Evolutionary conservation across 192 early-diverging fungal species (phyloP), one percentile per base, ranked within the genome.

Genomic region (Linnemannia hyalina): DNA sequence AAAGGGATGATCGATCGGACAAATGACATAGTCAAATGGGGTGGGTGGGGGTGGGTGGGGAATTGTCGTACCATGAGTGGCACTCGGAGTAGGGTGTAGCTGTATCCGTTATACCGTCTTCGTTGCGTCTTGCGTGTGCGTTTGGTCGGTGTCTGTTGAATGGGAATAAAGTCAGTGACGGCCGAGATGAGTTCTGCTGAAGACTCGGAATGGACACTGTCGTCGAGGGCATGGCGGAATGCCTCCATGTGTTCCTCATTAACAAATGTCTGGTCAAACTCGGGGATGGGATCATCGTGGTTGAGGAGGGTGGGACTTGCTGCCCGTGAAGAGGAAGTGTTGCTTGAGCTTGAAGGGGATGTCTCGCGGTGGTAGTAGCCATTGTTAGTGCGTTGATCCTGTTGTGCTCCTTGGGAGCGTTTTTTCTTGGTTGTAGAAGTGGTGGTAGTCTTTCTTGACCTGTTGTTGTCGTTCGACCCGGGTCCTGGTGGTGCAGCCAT

Each of bases 151-250:
- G 81, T 76, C 70, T 88, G 83, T 29, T 85, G 87, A n/a, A 90
- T 78, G 7, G 91, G 92, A 15, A 91, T 82, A 74, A 91, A 90
- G 69, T 93, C 90, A 2, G 85, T 91, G 18, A 89, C 76, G 1
- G 92, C 92, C 4, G 88, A 87, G 52, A 93, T 93, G 44, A 91
- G 89, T 55, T 93, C 92, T 41, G 90, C 76, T 8, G 63, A 76
- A 26, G 85, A 75, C 11, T 90, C 82, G 13, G 80, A 75, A n/a
- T 80, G 73, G 23, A 89, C 86, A 80, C 90, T 89, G 18, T 90
- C 75, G 29, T 79, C 76, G 11, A 92, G 77, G 20, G 90, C 92
- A 38, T 87, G 85, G 16, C 76, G 78, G 63, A 92, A 92, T 35
- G 84, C 88, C 11, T 74, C 80, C 16, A 93, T 84, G 76, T 93